Evolutionary conservation across 148 eudicot genomes (phyloP).

Genomic region (Rheum nobile): DNA sequence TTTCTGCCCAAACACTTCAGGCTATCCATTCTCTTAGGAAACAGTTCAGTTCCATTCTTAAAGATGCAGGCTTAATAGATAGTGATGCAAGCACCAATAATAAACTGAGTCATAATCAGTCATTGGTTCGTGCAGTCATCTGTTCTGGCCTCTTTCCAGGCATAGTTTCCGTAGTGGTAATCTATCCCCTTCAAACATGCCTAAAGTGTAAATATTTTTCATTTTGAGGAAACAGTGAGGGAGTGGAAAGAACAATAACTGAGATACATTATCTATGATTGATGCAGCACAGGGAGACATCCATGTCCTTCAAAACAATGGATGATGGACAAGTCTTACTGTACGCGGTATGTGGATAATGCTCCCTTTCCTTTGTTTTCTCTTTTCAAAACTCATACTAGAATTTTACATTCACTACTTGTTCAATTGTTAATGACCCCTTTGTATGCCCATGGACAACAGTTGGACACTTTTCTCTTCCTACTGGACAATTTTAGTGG

Average conservation of each 20-base stretch:
- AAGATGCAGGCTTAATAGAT: conserved; percentile 73
- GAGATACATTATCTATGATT: conserved; percentile 12
- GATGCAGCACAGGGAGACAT: conserved; percentile 90
- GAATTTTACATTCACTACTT: background rate
- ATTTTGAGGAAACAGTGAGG: background rate
- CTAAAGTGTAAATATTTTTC: background rate
- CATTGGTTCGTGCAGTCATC: conserved; percentile 94
- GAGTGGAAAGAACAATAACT: background rate
- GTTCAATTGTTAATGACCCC: background rate
- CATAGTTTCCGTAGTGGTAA: conserved; percentile 92
- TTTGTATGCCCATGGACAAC: background rate
- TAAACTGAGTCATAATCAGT: conserved; percentile 80
- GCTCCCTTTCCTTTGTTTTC: background rate
- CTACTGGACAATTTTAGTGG: background rate
- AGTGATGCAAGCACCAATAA: conserved; percentile 56
- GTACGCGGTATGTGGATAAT: conserved; percentile 60
- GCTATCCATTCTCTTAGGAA: conserved; percentile 96
- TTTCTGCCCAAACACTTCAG: conserved; percentile 95
- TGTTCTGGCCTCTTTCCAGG: conserved; percentile 98
- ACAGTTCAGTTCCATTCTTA: conserved; percentile 75
- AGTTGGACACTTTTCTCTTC: background rate
- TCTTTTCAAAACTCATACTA: no score
- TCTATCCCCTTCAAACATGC: conserved; percentile 10
- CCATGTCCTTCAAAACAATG: conserved; percentile 99
- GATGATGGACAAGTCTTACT: conserved; percentile 94